Conservation (phyloP, 2,329 filamentous ascomycete species). For the Juglanconis sp. region DNA sequence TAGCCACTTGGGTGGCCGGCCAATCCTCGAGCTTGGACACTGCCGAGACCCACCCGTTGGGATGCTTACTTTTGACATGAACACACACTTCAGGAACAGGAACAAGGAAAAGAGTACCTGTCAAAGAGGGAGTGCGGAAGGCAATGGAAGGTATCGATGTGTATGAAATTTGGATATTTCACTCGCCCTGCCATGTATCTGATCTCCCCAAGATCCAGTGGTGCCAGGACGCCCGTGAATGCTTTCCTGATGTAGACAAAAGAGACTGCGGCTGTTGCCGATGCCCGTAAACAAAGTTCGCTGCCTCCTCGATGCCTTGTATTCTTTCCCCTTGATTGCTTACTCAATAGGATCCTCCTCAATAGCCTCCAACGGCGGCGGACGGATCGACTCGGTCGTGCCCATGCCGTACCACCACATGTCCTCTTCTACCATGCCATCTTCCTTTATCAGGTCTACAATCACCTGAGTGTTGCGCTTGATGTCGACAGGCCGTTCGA, state of each 20-base stretch:
- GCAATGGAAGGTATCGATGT: neutral
- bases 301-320: neutral
- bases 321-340: neutral
- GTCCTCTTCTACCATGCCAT: slow-evolving; percentile 56
- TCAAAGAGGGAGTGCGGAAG: slow-evolving; percentile 29
- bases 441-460: slow-evolving; percentile 61
- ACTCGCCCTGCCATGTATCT: slow-evolving; percentile 2
- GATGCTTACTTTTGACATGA: too few relatives aligned
- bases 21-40: too few relatives aligned
- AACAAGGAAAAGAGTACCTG: too few relatives aligned
- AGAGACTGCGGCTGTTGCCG: neutral
- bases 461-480: slow-evolving; percentile 62
- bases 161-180: neutral
- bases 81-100: too few relatives aligned
- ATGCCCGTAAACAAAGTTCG: neutral
- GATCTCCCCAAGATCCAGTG: neutral
- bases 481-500: slow-evolving; percentile 56
- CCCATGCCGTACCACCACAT: slow-evolving; percentile 59
- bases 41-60: too few relatives aligned
- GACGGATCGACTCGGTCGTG: slow-evolving; percentile 52
- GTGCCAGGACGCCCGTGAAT: slow-evolving; percentile 11
- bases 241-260: slow-evolving; percentile 12
- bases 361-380: slow-evolving; percentile 47
- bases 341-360: slow-evolving; percentile 49
- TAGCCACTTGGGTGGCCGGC: too few relatives aligned